Conservation (phyloP, 2,329 filamentous ascomycete species). For the Pyricularia sp. region DNA sequence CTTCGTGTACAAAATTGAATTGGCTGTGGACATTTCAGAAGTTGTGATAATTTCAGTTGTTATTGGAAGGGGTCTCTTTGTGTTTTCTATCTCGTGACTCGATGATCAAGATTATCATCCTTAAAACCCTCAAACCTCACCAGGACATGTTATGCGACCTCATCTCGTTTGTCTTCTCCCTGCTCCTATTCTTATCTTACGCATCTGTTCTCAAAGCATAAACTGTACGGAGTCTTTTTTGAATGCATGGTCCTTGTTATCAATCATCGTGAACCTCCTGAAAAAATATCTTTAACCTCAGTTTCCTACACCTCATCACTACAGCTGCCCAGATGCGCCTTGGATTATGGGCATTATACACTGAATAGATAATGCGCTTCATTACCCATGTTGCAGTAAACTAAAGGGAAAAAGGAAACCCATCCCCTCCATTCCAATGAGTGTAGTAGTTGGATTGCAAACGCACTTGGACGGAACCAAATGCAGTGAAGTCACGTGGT, state of each 20-base stretch:
- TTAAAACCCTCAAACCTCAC: background rate
- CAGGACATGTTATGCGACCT: background rate
- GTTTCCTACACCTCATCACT: background rate
- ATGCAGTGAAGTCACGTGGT: background rate
- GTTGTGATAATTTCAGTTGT: conserved; percentile 1
- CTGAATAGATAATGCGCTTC: background rate
- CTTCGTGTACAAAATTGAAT: background rate
- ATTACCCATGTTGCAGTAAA: background rate
- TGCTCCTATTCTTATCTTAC: background rate
- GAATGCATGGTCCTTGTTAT: background rate
- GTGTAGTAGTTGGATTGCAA: background rate
- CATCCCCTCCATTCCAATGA: no score
- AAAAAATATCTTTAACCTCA: background rate
- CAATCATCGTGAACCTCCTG: background rate
- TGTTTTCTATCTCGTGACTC: background rate
- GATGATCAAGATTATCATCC: background rate
- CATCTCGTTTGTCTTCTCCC: background rate
- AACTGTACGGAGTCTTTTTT: background rate
- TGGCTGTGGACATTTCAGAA: background rate
- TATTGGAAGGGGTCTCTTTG: background rate
- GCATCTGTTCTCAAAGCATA: background rate
- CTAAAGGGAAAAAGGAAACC: background rate
- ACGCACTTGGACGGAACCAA: background rate
- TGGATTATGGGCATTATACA: background rate
- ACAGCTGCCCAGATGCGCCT: background rate